Conservation (phyloP, 306 rosid species). For the Hylodesmum podocarpum region DNA sequence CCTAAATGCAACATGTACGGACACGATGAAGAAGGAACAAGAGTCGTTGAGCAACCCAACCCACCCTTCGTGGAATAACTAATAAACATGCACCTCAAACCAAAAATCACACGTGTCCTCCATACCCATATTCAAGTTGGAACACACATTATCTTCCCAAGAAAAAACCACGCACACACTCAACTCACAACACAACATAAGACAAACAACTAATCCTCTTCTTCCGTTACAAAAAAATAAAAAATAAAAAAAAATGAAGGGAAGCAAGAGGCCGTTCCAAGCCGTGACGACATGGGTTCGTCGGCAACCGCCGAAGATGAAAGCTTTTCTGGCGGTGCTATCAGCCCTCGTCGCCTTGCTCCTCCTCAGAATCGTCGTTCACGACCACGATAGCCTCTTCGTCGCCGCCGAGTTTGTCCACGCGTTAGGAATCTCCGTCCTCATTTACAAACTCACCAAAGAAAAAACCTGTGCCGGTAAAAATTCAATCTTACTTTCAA, state of each 20-base stretch:
- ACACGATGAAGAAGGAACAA: not conserved
- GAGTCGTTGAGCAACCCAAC: conserved; percentile 34
- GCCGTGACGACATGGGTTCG: conserved; percentile 58
- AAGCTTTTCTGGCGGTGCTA: conserved; percentile 51
- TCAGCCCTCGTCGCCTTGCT: conserved; percentile 43
- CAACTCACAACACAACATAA: not conserved
- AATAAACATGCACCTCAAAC: not conserved
- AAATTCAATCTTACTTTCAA: not conserved
- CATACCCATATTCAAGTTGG: not conserved
- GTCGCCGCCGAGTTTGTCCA: conserved; percentile 69
- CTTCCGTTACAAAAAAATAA: not conserved
- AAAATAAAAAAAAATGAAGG: conserved; percentile 36
- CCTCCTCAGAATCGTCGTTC: conserved; percentile 55
- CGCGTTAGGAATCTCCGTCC: conserved; percentile 65
- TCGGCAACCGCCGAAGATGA: conserved; percentile 66
- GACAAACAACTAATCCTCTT: no score
- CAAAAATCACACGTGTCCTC: conserved; percentile 25
- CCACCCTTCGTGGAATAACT: conserved; percentile 26
- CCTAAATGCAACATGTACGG: not conserved
- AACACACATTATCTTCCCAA: no score
- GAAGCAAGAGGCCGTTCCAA: conserved; percentile 47
- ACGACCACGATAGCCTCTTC: conserved; percentile 67
- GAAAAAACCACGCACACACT: no score
- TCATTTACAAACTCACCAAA: conserved; percentile 66
- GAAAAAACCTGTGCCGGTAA: conserved; percentile 69